Evolutionary conservation across 31 red algal genomes (phyloP), one percentile per base, ranked within the genome.

Genomic region (Odonthalia washingtoniensis): DNA sequence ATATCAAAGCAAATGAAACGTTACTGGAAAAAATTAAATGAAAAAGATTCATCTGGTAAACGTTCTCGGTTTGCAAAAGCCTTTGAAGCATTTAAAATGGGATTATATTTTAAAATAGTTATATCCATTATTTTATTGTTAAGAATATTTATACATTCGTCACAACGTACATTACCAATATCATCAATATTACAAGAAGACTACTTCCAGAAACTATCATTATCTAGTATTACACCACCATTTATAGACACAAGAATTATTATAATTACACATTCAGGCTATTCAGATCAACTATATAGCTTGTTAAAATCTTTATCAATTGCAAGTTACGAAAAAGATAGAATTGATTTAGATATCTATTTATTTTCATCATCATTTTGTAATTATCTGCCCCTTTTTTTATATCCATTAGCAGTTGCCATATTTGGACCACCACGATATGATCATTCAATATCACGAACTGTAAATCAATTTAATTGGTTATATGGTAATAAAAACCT

Each of bases 41-140:
- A 84, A 27, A 86, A 49, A 17, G 65, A 82, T 38, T 31, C 41
- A 12, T 14, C 40, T 49, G 77, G 46, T 30, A 81, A 76, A 37
- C 88, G 88, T 16, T 79, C 80, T 9, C 53, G 88, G 28, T 24
- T 85, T 35, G 70, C 46, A 14, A 52, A 84, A 60, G 75, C 83
- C 72, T 66, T 91, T 49, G 73, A 63, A 52, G 88, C 88, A 33
- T 91, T 91, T 39, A 84, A 85, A 40, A 84, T 91, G 80, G 88
- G 88, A 26, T 38, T 91, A 53, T 91, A 91, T 41, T 91, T 91
- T 53, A 91, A 91, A 74, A 53, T 91, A 0, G 62, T 91, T 65
- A 84, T 91, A 52, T 84, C 88, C 31, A 16, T 84, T 21, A 31
- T 91, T 43, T 49, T 91, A 40, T 9, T 91, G 4, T 37, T 91